Percentiles rank a stretch among this genome's conserved stretches.
Evolutionary conservation across 2,329 filamentous ascomycete species (phyloP).

Genomic region (Cladophialophora carrionii): DNA sequence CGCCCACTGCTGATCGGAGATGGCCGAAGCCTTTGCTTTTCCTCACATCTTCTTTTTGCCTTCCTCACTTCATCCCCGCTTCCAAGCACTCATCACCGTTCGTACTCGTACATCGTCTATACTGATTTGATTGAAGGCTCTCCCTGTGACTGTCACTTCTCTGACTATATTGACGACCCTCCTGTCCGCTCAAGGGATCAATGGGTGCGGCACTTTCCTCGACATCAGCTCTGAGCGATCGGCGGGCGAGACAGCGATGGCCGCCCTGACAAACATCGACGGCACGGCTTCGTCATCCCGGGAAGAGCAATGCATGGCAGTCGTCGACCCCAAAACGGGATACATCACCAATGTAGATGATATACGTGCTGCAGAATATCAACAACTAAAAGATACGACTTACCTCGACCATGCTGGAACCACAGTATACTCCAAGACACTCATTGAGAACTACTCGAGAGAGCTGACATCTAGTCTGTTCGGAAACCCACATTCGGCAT

Average conservation of each 20-base stretch:
- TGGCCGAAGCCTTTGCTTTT: constrained; percentile 14
- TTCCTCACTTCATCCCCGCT: constrained; percentile 10
- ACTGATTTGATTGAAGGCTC: neutral
- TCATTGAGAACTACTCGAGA: constrained; percentile 76
- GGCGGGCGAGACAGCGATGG: constrained; percentile 25
- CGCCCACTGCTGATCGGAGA: constrained; percentile 20
- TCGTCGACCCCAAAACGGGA: constrained; percentile 35
- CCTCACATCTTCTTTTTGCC: neutral
- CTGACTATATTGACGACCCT: neutral
- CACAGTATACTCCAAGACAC: constrained; percentile 77
- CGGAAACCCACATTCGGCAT: constrained; percentile 90
- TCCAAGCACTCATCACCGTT: constrained; percentile 6
- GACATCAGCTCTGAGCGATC: constrained; percentile 11
- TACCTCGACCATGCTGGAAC: constrained; percentile 97
- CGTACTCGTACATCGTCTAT: constrained; percentile 24
- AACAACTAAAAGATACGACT: constrained; percentile 59
- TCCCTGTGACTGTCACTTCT: neutral
- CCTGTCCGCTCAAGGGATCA: constrained; percentile 20
- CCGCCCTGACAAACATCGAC: constrained; percentile 24
- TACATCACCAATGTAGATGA: constrained; percentile 53
- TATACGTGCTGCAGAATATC: constrained; percentile 55
- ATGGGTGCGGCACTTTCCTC: constrained; percentile 22
- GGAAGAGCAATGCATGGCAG: constrained; percentile 14
- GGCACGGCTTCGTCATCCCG: neutral
- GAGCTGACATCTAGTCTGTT: constrained; percentile 79